Evolutionary conservation across 208 protist genomes (phyloP).

Genomic region (Leishmania tarentolae): DNA sequence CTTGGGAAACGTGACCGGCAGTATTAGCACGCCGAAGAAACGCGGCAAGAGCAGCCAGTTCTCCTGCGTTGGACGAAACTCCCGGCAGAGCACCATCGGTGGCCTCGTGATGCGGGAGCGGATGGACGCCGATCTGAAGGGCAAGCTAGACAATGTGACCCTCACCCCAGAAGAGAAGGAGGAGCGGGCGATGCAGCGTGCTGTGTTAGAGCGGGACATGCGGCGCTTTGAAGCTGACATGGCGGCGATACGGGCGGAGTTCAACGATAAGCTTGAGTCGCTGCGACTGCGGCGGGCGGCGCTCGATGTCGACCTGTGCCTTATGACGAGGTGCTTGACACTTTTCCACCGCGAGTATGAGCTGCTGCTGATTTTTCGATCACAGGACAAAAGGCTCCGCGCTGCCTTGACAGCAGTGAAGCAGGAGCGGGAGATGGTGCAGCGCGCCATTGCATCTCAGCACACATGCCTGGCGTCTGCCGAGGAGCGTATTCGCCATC

Average conservation of each 20-base stretch:
- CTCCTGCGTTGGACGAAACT: slow-evolving; percentile 33
- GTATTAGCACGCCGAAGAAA: background rate
- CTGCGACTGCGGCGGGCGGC: slow-evolving; percentile 83
- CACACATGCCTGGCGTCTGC: slow-evolving; percentile 47
- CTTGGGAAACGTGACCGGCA: background rate
- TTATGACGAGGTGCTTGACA: slow-evolving; percentile 90
- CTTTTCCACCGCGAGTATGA: slow-evolving; percentile 95
- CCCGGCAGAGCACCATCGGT: slow-evolving; percentile 51
- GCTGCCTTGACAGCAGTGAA: slow-evolving; percentile 56
- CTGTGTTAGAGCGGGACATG: slow-evolving; percentile 70
- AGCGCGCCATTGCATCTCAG: slow-evolving; percentile 62
- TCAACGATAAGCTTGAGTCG: slow-evolving; percentile 78
- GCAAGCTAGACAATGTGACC: slow-evolving; percentile 84
- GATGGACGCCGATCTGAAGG: slow-evolving; percentile 79
- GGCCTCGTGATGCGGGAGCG: slow-evolving; percentile 68
- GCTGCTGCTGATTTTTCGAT: slow-evolving; percentile 94
- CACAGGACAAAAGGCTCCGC: slow-evolving; percentile 81
- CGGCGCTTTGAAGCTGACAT: slow-evolving; percentile 53
- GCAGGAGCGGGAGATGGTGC: slow-evolving; percentile 66
- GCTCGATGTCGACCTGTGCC: slow-evolving; percentile 94
- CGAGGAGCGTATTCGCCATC: slow-evolving; percentile 55
- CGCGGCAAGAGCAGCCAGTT: slow-evolving; percentile 27
- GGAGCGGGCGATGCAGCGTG: slow-evolving; percentile 66
- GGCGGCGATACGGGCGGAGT: slow-evolving; percentile 49
- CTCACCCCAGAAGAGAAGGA: slow-evolving; percentile 83